Evolutionary conservation across 441 rosid genomes (phyloP).

Genomic region (Pelargonium citronellum): DNA sequence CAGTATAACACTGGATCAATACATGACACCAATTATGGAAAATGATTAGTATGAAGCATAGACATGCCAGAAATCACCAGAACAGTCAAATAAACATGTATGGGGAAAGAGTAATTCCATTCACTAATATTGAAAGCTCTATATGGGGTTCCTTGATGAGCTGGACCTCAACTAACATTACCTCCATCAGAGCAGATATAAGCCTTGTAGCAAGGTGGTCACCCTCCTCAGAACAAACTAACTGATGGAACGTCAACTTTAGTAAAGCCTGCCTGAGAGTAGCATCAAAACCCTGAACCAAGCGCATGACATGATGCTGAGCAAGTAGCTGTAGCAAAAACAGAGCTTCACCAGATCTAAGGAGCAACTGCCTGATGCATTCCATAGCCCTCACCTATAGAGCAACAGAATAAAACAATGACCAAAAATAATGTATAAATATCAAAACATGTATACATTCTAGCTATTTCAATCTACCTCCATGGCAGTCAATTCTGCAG

Average conservation of each 20-base stretch:
- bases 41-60: conserved; percentile 19
- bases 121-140: conserved; percentile 10
- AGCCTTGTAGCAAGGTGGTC: conserved; percentile 81
- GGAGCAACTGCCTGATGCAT: conserved; percentile 88
- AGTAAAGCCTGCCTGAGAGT: conserved; percentile 48
- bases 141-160: conserved; percentile 5
- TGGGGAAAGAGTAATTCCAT: background rate
- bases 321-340: conserved; percentile 86
- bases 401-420: conserved; percentile 7
- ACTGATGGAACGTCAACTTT: conserved; percentile 81
- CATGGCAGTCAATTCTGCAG: conserved; percentile 89
- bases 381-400: conserved; percentile 94
- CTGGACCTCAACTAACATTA: conserved; percentile 25
- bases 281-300: conserved; percentile 80
- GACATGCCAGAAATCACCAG: conserved; percentile 5
- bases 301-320: conserved; percentile 73
- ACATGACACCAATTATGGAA: conserved; percentile 16
- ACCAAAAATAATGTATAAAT: conserved; percentile 14
- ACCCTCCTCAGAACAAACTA: conserved; percentile 95
- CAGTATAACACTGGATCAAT: conserved; percentile 73
- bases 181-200: conserved; percentile 87
- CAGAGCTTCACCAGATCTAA: conserved; percentile 92
- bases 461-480: conserved; percentile 51
- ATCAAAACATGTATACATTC: conserved; percentile 15
- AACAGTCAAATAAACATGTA: conserved; percentile 11